Evolutionary conservation across 805 yeast species (phyloP), one percentile per base, ranked within the genome.

Genomic region (Nakazawaea ambrosiae): DNA sequence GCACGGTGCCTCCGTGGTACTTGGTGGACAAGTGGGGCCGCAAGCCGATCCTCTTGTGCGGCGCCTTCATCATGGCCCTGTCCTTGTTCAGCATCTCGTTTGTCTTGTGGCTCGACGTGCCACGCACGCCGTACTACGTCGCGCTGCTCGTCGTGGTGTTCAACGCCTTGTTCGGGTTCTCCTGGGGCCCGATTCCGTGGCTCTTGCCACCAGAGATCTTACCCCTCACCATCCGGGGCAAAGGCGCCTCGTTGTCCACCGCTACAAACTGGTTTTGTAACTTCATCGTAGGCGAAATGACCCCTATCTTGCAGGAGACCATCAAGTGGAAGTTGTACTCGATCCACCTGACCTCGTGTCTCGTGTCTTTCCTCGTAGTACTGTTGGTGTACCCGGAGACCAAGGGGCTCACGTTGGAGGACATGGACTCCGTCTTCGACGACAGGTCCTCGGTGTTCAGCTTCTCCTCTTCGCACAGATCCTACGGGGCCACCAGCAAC

Each of bases 131-230:
- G 10, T 65, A 69, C 16, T 53, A 73, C 42, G 94, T 85, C 29
- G 96, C 85, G 3, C 54, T 73, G 5, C 70, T 83, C 45, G 94
- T 87, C 17, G 72, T 87, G 30, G 54, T 84, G 11, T 84, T 78
- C 61, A 86, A 86, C 50, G 87, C 92, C 2, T 76, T 79, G 0
- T 87, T 87, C 59, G 96, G 95, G 6, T 78, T 78, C 51, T 78
- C 89, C 29, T 88, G 92, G 89, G 96, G 96, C 9, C 95, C 95
- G 5, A 74, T 84, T 39, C 92, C 94, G 10, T 86, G 96, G 96
- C 58, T 80, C 33, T 77, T 80, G 54, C 85, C 88, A 48, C 81
- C 85, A 43, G 95, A 85, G 58, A 81, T 87, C 36, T 73, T 86
- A 39, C 92, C 96, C 0, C 72, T 83, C 46, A 65, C 81, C 1